phyloP scores from a whole-genome alignment of 495 filamentous ascomycete species.

The Parathielavia hyrcaniae region DNA sequence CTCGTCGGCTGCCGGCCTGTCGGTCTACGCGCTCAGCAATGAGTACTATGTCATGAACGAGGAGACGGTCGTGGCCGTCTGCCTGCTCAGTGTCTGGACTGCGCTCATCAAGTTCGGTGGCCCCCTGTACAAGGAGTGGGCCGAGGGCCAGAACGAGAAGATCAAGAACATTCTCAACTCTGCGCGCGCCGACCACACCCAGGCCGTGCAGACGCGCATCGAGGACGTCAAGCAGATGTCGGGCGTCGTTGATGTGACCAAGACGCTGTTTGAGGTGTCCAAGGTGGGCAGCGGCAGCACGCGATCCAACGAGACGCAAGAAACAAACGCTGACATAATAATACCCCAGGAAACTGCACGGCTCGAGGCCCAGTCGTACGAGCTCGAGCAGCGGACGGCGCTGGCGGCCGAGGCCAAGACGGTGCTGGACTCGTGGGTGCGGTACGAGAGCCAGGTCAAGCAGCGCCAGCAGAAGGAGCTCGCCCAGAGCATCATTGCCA shows the following conservation, averaged over 20 bases:
- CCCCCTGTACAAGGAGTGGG: slow-evolving; percentile 88
- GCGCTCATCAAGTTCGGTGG: slow-evolving; percentile 86
- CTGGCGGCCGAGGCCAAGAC: slow-evolving; percentile 86
- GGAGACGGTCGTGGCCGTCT: slow-evolving; percentile 87
- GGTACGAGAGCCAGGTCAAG: slow-evolving; percentile 98
- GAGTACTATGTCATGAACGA: slow-evolving; percentile 99
- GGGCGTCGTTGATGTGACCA: slow-evolving; percentile 91
- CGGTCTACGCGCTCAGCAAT: slow-evolving; percentile 94
- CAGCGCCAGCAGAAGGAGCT: slow-evolving; percentile 95
- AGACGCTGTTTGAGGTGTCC: slow-evolving; percentile 93
- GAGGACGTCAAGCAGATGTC: slow-evolving; percentile 87
- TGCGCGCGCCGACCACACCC: slow-evolving; percentile 87
- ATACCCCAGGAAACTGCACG: slow-evolving; percentile 81
- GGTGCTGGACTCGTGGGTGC: slow-evolving; percentile 95
- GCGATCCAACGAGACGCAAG: no score
- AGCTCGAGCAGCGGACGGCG: slow-evolving; percentile 91
- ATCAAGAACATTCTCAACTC: slow-evolving; percentile 88
- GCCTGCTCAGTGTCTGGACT: slow-evolving; percentile 80
- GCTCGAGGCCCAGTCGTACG: slow-evolving; percentile 90
- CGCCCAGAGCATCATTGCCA: slow-evolving; percentile 83
- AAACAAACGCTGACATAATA: slow-evolving; percentile 18
- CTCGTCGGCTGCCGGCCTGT: slow-evolving; percentile 82
- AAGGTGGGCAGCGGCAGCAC: slow-evolving; percentile 58
- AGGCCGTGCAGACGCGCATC: slow-evolving; percentile 89
- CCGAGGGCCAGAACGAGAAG: slow-evolving; percentile 75